Conservation (phyloP, 192 early-diverging fungal species). For the Geosiphon pyriformis region DNA sequence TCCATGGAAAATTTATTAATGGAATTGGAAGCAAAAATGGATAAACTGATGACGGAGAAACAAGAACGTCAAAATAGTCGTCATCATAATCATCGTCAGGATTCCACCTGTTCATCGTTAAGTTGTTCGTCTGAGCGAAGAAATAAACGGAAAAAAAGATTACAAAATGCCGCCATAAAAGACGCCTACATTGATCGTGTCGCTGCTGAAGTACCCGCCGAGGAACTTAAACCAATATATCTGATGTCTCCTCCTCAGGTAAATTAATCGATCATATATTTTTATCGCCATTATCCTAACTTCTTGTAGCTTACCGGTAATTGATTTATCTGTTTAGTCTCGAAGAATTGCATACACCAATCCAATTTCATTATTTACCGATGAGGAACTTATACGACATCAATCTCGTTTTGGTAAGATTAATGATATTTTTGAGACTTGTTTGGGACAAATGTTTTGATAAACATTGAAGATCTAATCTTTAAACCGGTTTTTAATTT, state of each 20-base stretch:
- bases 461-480: no score
- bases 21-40: conserved; percentile 20
- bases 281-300: not conserved
- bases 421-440: no score
- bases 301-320: not conserved
- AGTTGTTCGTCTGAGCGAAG: not conserved
- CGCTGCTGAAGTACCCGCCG: not conserved
- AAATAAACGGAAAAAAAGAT: not conserved
- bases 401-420: conserved; percentile 16
- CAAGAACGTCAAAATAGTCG: not conserved
- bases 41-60: conserved; percentile 13
- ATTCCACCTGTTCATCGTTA: not conserved
- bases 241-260: conserved; percentile 19
- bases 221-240: conserved; percentile 8
- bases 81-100: not conserved
- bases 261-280: conserved; percentile 1
- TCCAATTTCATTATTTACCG: conserved; percentile 22
- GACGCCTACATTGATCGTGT: not conserved
- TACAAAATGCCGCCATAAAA: not conserved
- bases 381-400: conserved; percentile 23
- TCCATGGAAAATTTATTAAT: conserved; percentile 20
- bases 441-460: no score
- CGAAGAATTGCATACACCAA: conserved; percentile 14
- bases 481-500: not conserved
- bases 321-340: conserved; percentile 2